phyloP scores from a whole-genome alignment of 75 land plant species.

The Gnetum montanum region DNA sequence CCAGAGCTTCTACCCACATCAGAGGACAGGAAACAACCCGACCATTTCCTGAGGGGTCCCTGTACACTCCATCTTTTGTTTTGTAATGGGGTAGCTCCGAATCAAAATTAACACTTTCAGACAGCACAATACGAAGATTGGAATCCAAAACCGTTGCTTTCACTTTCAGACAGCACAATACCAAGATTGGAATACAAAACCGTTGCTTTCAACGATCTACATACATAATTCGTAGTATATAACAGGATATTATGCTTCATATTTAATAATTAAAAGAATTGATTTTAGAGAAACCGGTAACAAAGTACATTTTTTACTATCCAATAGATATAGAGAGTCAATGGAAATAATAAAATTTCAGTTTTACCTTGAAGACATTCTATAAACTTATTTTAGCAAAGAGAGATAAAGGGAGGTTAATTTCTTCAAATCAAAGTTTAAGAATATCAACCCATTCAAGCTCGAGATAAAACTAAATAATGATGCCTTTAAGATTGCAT shows the following conservation, averaged over 20 bases:
- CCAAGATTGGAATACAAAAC: constrained; percentile 53
- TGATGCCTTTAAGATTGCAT: too few relatives aligned
- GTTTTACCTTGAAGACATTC: too few relatives aligned
- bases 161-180: constrained; percentile 38
- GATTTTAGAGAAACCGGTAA: background rate
- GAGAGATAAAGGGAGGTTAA: too few relatives aligned
- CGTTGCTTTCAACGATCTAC: constrained; percentile 87
- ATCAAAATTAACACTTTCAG: constrained; percentile 69
- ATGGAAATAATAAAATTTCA: too few relatives aligned
- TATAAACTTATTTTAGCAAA: too few relatives aligned
- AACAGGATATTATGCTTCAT: background rate
- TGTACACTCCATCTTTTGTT: constrained; percentile 84
- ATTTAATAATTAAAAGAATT: background rate
- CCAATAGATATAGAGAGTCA: background rate
- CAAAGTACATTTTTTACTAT: too few relatives aligned
- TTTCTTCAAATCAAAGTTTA: too few relatives aligned
- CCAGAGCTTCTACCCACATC: constrained; percentile 98
- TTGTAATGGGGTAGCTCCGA: constrained; percentile 75
- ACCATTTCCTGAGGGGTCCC: constrained; percentile 53
- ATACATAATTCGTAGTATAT: constrained; percentile 15
- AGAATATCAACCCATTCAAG: too few relatives aligned
- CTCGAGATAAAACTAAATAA: too few relatives aligned
- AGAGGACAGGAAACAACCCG: constrained; percentile 77
- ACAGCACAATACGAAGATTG: constrained; percentile 34
- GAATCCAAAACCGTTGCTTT: constrained; percentile 80